Conservation (phyloP, 495 filamentous ascomycete genomes). For the Stereocaulon alpinum region DNA sequence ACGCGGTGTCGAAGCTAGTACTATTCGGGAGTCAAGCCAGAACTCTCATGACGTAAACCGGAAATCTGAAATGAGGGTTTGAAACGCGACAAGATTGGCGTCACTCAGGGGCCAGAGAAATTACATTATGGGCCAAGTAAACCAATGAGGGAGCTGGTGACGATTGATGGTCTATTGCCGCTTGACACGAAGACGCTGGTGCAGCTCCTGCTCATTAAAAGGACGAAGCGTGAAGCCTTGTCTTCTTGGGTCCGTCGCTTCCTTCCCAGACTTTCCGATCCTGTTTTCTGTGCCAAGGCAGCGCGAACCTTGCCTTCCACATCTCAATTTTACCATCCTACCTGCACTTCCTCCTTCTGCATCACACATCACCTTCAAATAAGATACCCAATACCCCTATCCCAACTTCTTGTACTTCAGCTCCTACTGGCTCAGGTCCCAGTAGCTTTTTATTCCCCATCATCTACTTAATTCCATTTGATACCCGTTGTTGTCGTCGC, state of each 20-base stretch:
- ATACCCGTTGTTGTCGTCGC: constrained; percentile 12
- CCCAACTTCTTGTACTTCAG: not conserved
- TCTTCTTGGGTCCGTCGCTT: not conserved
- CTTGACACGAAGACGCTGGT: constrained; percentile 1
- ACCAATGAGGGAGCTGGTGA: not conserved
- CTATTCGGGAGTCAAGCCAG: no score
- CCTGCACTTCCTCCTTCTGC: not conserved
- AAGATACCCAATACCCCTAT: constrained; percentile 7
- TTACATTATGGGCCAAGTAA: no score
- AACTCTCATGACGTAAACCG: no score
- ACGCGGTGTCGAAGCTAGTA: no score
- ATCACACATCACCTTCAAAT: constrained; percentile 3
- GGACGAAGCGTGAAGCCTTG: not conserved
- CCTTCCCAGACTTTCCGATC: not conserved
- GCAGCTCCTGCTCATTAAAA: not conserved
- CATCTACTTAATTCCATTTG: constrained; percentile 10
- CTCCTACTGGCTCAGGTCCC: constrained; percentile 6
- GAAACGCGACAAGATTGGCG: no score
- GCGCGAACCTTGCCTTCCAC: constrained; percentile 1
- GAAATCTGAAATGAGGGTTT: no score
- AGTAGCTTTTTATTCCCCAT: constrained; percentile 1
- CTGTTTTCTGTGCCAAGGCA: constrained; percentile 9
- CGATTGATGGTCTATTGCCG: not conserved
- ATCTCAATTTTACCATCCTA: not conserved
- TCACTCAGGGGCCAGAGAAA: no score